phyloP scores from a whole-genome alignment of 805 yeast genomes.

The Ogataea parapolymorpha region DNA sequence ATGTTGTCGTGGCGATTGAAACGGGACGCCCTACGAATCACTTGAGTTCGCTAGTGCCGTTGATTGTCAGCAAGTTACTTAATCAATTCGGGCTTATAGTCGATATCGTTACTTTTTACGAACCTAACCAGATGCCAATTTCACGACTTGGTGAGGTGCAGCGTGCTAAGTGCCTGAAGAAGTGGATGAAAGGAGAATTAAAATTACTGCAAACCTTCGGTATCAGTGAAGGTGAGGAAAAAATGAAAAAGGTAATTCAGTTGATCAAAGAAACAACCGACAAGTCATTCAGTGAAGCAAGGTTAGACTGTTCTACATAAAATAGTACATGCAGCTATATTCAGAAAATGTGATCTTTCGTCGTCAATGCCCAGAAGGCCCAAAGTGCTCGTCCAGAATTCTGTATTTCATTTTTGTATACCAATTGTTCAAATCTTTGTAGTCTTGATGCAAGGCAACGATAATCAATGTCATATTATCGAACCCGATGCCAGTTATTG shows the following conservation, averaged over 20 bases:
- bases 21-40: slow-evolving; percentile 41
- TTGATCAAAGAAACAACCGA: slow-evolving; percentile 41
- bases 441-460: slow-evolving; percentile 52
- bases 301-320: neutral
- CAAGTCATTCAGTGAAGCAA: neutral
- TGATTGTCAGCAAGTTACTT: slow-evolving; percentile 73
- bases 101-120: slow-evolving; percentile 80
- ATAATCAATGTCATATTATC: slow-evolving; percentile 80
- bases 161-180: slow-evolving; percentile 60
- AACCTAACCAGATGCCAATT: slow-evolving; percentile 57
- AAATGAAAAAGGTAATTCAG: slow-evolving; percentile 55
- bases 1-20: slow-evolving; percentile 73
- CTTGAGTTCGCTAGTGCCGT: slow-evolving; percentile 75
- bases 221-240: slow-evolving; percentile 64
- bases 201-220: slow-evolving; percentile 44
- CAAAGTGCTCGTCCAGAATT: slow-evolving; percentile 36
- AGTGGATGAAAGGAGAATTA: slow-evolving; percentile 52
- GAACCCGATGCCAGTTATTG: slow-evolving; percentile 74
- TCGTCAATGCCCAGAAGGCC: slow-evolving; percentile 15
- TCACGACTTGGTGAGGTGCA: slow-evolving; percentile 76
- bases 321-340: too few relatives aligned
- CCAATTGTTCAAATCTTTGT: slow-evolving; percentile 50
- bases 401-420: slow-evolving; percentile 46
- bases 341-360: too few relatives aligned
- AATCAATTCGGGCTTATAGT: slow-evolving; percentile 77